Conservation (phyloP, 2,329 filamentous ascomycete genomes). For the Colletotrichum sp. region DNA sequence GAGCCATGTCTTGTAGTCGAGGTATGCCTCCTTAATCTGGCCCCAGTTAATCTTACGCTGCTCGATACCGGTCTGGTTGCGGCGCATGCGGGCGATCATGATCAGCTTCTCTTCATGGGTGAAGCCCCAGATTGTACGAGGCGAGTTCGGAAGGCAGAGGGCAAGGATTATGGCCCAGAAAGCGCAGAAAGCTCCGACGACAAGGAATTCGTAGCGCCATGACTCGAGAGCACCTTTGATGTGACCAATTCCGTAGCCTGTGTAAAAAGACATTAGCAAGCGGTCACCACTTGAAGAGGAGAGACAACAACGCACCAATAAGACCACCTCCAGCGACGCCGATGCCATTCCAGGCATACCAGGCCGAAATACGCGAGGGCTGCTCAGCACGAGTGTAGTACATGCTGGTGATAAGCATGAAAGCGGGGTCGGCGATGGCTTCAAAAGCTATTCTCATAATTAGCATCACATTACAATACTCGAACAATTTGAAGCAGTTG, state of each 20-base stretch:
- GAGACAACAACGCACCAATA: constrained; percentile 29
- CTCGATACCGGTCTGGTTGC: constrained; percentile 65
- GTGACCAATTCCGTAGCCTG: constrained; percentile 63
- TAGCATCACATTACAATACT: background rate
- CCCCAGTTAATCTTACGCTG: constrained; percentile 59
- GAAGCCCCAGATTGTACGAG: constrained; percentile 57
- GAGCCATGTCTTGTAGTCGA: constrained; percentile 64
- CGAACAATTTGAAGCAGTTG: background rate
- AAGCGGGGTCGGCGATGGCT: constrained; percentile 51
- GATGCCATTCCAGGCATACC: constrained; percentile 64
- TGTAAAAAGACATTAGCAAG: background rate
- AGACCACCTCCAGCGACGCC: constrained; percentile 63
- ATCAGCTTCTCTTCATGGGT: constrained; percentile 55
- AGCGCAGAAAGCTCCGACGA: constrained; percentile 64
- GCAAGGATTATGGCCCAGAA: constrained; percentile 64
- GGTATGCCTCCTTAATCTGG: constrained; percentile 60
- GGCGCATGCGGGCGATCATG: constrained; percentile 57
- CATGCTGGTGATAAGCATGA: constrained; percentile 70
- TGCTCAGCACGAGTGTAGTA: constrained; percentile 69
- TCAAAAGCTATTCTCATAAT: constrained; percentile 56
- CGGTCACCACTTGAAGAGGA: too few relatives aligned
- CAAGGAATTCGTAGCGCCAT: constrained; percentile 73
- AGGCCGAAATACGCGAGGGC: constrained; percentile 62
- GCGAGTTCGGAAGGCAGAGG: constrained; percentile 62
- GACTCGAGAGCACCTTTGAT: constrained; percentile 60